Evolutionary conservation across 2,329 filamentous ascomycete genomes (phyloP).

Genomic region (Epichloe bromicola): DNA sequence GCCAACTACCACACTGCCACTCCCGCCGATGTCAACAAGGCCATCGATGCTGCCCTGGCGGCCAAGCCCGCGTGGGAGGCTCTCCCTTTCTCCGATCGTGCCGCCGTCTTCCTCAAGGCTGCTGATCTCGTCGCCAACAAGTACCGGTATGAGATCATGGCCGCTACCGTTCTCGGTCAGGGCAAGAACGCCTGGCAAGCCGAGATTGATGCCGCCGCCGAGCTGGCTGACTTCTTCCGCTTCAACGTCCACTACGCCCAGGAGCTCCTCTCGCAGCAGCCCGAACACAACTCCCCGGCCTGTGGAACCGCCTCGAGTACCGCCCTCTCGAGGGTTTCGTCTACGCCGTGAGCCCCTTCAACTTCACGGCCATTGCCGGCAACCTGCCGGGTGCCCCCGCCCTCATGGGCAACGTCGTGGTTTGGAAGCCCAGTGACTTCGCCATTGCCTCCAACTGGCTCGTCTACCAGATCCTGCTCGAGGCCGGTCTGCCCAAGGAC

Average conservation of each 20-base stretch:
- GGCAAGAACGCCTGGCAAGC: constrained; percentile 98
- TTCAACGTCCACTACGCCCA: constrained; percentile 93
- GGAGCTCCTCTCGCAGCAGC: constrained; percentile 80
- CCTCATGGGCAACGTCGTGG: constrained; percentile 82
- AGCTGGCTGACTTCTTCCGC: constrained; percentile 82
- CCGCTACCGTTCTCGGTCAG: constrained; percentile 88
- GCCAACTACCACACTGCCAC: constrained; percentile 79
- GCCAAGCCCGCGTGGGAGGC: constrained; percentile 79
- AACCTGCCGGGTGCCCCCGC: constrained; percentile 77
- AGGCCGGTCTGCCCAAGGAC: constrained; percentile 77
- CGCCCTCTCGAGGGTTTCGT: constrained; percentile 88
- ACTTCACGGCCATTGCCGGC: constrained; percentile 89
- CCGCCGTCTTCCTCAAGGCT: constrained; percentile 89
- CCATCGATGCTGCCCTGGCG: constrained; percentile 74
- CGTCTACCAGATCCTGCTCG: constrained; percentile 77
- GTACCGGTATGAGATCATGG: constrained; percentile 95
- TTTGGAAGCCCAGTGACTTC: constrained; percentile 92
- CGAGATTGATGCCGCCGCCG: constrained; percentile 93
- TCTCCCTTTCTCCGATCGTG: constrained; percentile 83
- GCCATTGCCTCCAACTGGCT: constrained; percentile 88
- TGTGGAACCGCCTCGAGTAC: constrained; percentile 90
- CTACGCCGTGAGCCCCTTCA: constrained; percentile 89
- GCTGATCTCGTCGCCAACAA: constrained; percentile 83
- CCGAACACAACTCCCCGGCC: constrained; percentile 68
- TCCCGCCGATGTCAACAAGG: constrained; percentile 58